Conservation (phyloP, 768 basidiomycete genomes). For the Rhizopogon vinicolor region DNA sequence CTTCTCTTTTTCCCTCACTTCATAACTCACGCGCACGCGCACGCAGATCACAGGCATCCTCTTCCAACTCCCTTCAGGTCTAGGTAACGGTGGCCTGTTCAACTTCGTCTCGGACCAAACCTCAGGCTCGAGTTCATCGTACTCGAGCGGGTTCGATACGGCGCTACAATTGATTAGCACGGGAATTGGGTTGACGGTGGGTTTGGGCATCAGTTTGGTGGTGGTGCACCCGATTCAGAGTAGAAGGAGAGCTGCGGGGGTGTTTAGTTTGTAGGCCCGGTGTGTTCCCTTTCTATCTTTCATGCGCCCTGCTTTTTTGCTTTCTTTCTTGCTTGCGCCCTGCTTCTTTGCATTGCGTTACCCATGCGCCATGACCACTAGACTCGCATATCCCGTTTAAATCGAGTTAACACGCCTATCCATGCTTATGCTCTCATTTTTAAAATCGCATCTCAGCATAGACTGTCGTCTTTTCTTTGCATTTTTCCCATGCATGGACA, state of each 20-base stretch:
- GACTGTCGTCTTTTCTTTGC: not conserved
- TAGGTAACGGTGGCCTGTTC: constrained; percentile 76
- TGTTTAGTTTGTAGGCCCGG: constrained; percentile 50
- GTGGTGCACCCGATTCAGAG: constrained; percentile 63
- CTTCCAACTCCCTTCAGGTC: constrained; percentile 81
- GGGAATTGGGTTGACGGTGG: constrained; percentile 76
- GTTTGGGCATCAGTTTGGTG: constrained; percentile 65
- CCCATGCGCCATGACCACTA: too few species aligned
- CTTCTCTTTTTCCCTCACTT: too few species aligned
- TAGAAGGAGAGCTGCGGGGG: constrained; percentile 49
- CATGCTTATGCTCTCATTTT: not conserved
- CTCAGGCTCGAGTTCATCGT: constrained; percentile 48
- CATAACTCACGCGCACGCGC: too few species aligned
- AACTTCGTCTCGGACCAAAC: constrained; percentile 58
- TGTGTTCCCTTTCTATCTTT: not conserved
- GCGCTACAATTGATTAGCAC: constrained; percentile 76
- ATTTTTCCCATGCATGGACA: not conserved
- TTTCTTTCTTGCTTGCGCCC: not conserved
- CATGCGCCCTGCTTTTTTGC: not conserved
- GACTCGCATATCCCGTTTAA: not conserved
- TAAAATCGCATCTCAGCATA: too few species aligned
- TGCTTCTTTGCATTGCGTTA: not conserved
- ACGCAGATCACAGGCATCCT: constrained; percentile 67
- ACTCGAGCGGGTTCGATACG: constrained; percentile 68
- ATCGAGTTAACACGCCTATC: not conserved